Base-by-base conservation (phyloP, 73 alveolate genomes). In the Urostyla sp. region DNA sequence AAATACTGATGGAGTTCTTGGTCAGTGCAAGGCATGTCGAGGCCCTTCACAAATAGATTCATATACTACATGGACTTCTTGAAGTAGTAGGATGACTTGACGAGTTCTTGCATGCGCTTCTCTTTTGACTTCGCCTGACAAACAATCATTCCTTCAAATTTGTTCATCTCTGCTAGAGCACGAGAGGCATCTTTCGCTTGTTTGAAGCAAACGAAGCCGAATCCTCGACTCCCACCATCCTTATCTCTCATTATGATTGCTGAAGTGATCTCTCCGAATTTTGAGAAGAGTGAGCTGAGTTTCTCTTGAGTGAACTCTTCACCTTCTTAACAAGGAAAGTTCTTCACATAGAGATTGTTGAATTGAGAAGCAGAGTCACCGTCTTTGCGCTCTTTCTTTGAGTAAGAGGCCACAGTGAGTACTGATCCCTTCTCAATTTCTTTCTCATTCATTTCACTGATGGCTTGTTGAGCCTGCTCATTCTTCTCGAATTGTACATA, bases 131-230 rank as follows among this genome's bases (percentile, higher is more conserved):
- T 18, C 27, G 78, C 76, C 40, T 75, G 60, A 28, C 40, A 3
- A 15, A 75, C 87, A 38, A 36, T 56, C 38, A 63, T 40, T 40
- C 18, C 15, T 2, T 46, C 72, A 13, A 27, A 1, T 0, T 51
- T 31, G 16, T 43, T 67, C 24, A 67, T 46, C 49, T 82, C 93
- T 24, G 40, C 67, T 13, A 87, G 76, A 3, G 94, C 94, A 18
- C 21, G 76, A 16, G 26, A 43, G 15, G 96, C 90, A 53, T 81
- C 94, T 34, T 87, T 89, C 67, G 52, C 53, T 46, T 84, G 86
- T 30, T 75, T 50, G 89, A 85, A 93, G 60, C 94, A 87, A 49
- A 93, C 93, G 81, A 80, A 93, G 5, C 98, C 98, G 78, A 87
- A 93, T 51, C 96, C 96, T 75, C 87, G 90, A 0, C 92, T 55